These are phyloP conservation scores for Albizia julibrissin DNA, from an alignment of 306 rosid species.

Conservation along the genomic window DNA sequence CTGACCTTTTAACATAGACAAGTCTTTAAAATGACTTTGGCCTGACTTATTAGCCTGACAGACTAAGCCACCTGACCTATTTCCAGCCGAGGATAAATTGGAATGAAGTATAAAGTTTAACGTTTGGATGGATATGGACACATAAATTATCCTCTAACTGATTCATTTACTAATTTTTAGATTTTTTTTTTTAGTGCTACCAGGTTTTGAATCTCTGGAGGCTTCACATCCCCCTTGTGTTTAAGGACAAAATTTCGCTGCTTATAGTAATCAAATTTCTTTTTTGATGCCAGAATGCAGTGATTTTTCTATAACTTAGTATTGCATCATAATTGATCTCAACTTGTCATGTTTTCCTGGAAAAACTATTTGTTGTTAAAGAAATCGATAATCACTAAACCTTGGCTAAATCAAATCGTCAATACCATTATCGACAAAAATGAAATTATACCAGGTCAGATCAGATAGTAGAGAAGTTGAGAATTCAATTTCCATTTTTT, in stretches of 20 bases:
- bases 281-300: neutral
- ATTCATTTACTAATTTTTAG: neutral
- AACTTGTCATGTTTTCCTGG: neutral
- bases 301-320: neutral
- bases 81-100: neutral
- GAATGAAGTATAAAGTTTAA: neutral
- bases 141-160: neutral
- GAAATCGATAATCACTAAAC: neutral
- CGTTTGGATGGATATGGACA: neutral
- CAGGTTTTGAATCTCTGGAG: neutral
- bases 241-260: neutral
- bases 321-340: neutral
- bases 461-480: neutral
- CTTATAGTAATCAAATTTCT: neutral
- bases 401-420: neutral
- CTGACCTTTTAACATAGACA: too few relatives aligned
- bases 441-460: neutral
- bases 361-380: neutral
- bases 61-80: too few relatives aligned
- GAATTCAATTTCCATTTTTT: neutral
- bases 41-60: too few relatives aligned
- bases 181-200: neutral
- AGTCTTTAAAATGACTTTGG: too few relatives aligned
- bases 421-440: neutral
- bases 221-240: neutral